These are phyloP conservation scores for Xylariaceae sp. DNA, from an alignment of 2,329 filamentous ascomycete species.

Conservation along the genomic window DNA sequence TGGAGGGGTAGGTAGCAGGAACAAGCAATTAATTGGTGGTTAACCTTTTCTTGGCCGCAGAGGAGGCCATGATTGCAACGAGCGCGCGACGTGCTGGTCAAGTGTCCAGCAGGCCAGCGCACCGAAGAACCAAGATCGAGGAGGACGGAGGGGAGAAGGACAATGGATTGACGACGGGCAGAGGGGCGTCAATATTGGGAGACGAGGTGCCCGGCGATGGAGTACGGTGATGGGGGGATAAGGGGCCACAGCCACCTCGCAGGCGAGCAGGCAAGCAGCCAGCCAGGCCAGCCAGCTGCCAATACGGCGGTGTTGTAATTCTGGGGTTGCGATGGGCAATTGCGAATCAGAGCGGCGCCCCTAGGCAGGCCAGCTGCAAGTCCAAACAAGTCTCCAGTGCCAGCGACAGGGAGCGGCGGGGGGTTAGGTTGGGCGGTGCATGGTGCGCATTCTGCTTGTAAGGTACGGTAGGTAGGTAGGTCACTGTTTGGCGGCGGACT, in stretches of 20 bases:
- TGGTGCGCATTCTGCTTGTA: not conserved
- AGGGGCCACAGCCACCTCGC: not conserved
- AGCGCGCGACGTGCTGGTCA: not conserved
- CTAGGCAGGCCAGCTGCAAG: not conserved
- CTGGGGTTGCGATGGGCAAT: conserved; percentile 4
- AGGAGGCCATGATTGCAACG: conserved; percentile 11
- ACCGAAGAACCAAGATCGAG: conserved; percentile 2
- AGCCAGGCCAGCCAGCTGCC: conserved; percentile 15
- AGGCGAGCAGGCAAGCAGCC: conserved; percentile 1
- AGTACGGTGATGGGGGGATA: not conserved
- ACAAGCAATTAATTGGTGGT: conserved; percentile 7
- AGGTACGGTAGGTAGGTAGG: too few relatives aligned
- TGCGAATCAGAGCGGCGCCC: not conserved
- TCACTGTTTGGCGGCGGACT: too few relatives aligned
- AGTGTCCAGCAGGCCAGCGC: conserved; percentile 10
- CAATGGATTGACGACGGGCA: conserved; percentile 8
- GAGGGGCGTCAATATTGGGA: conserved; percentile 9
- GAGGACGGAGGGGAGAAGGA: conserved; percentile 4
- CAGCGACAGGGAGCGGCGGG: not conserved
- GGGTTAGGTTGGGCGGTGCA: not conserved
- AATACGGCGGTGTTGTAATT: conserved; percentile 4
- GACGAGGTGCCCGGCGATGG: not conserved
- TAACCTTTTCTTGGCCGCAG: conserved; percentile 19
- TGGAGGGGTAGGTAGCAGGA: conserved; percentile 16
- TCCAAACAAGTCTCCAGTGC: not conserved